Conservation (phyloP, 108 stramenopile genomes). For the Mediolabrus comicus region DNA sequence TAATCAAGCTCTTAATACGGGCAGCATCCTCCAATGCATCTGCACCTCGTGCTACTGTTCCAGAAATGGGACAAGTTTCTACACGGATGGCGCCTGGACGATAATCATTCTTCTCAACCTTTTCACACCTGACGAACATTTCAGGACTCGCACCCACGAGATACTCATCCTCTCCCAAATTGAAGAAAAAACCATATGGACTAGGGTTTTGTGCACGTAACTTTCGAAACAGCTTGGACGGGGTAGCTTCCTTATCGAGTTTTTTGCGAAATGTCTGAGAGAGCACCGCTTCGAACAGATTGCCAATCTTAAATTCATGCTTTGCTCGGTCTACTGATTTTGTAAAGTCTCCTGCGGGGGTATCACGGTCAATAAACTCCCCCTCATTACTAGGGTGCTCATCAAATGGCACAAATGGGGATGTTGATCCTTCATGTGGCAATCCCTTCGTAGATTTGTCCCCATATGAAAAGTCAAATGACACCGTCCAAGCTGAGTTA, state of each 20-base stretch:
- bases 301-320: conserved; percentile 93
- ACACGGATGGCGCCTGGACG: conserved; percentile 87
- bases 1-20: conserved; percentile 88
- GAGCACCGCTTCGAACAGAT: conserved; percentile 95
- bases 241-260: conserved; percentile 58
- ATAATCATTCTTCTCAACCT: conserved; percentile 79
- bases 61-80: conserved; percentile 98
- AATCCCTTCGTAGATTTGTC: conserved; percentile 82
- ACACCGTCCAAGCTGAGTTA: conserved; percentile 88
- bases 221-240: conserved; percentile 85
- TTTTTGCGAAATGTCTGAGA: conserved; percentile 93
- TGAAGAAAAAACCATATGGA: conserved; percentile 97
- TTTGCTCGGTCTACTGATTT: conserved; percentile 86
- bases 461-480: conserved; percentile 88
- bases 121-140: conserved; percentile 98
- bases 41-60: conserved; percentile 95
- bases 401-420: conserved; percentile 55
- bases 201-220: conserved; percentile 90
- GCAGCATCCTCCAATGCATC: conserved; percentile 97
- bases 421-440: conserved; percentile 54
- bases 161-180: conserved; percentile 93
- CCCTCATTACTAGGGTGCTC: conserved; percentile 46
- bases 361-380: conserved; percentile 75
- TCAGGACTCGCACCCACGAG: conserved; percentile 97
- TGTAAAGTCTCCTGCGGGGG: conserved; percentile 82